Evolutionary conservation across 331 rosid species (phyloP).

Genomic region (Prunus yedoensis): DNA sequence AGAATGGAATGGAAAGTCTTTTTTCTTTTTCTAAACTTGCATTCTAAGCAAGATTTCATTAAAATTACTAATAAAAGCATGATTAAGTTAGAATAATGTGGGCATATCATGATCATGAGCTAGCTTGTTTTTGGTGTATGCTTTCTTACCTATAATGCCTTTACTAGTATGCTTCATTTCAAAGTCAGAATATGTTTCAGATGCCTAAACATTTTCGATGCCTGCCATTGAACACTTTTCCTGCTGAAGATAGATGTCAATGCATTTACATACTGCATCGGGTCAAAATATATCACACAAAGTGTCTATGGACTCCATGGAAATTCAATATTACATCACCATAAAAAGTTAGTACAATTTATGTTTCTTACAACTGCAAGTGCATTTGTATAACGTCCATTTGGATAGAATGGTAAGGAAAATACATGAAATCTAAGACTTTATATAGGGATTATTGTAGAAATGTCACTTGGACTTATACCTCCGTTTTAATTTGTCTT

Average conservation of each 20-base stretch:
- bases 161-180: not conserved
- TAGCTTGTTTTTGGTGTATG: not conserved
- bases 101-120: not conserved
- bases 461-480: too few species aligned
- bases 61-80: too few species aligned
- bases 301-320: not conserved
- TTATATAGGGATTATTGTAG: too few species aligned
- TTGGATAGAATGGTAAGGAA: too few species aligned
- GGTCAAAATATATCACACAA: not conserved
- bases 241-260: not conserved
- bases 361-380: too few species aligned
- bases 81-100: not conserved
- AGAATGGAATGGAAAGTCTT: too few species aligned
- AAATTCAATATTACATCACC: not conserved
- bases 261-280: too few species aligned
- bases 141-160: not conserved
- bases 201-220: not conserved
- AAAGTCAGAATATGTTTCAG: conserved; percentile 1
- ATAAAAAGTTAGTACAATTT: not conserved
- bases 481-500: too few species aligned
- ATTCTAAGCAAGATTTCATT: too few species aligned
- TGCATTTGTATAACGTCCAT: too few species aligned
- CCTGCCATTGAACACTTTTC: not conserved
- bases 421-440: too few species aligned
- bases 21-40: too few species aligned